These are phyloP conservation scores for Nakataea oryzae DNA, from an alignment of 2,329 filamentous ascomycete species.

Conservation along the genomic window DNA sequence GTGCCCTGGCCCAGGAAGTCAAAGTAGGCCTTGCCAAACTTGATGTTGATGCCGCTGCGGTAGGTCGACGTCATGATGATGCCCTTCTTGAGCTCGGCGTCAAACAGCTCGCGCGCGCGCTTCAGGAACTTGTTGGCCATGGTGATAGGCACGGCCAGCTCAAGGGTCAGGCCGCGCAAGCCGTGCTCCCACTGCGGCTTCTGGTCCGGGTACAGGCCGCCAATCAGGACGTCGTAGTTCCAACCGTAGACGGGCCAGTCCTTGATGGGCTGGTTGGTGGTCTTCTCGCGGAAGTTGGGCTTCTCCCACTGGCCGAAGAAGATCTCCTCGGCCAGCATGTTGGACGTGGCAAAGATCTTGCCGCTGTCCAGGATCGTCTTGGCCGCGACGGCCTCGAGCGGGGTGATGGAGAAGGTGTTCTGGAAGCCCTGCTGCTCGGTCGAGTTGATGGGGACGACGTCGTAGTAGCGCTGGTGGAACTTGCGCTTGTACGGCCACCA, in stretches of 20 bases:
- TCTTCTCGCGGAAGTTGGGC: constrained; percentile 42
- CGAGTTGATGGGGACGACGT: constrained; percentile 26
- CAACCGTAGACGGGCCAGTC: constrained; percentile 40
- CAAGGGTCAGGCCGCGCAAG: constrained; percentile 35
- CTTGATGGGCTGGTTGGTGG: constrained; percentile 27
- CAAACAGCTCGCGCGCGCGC: constrained; percentile 35
- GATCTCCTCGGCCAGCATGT: constrained; percentile 36
- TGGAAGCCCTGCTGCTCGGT: constrained; percentile 37
- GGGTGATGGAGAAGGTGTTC: constrained; percentile 38
- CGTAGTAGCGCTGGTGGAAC: constrained; percentile 43
- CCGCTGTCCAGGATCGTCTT: constrained; percentile 32
- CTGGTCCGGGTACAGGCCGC: constrained; percentile 36
- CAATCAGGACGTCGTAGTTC: constrained; percentile 43
- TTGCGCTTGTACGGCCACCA: constrained; percentile 41
- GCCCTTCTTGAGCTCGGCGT: constrained; percentile 30
- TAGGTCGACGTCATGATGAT: constrained; percentile 38
- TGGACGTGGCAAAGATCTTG: constrained; percentile 33
- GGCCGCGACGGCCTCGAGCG: constrained; percentile 29
- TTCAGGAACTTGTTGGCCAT: constrained; percentile 36
- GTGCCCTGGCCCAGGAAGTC: constrained; percentile 39
- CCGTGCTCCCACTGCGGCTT: constrained; percentile 38
- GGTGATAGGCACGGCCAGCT: constrained; percentile 40
- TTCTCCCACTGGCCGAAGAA: constrained; percentile 37
- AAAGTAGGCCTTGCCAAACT: constrained; percentile 32
- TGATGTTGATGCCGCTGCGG: constrained; percentile 35